Evolutionary conservation across 495 filamentous ascomycete species (phyloP), one percentile per base, ranked within the genome.

Genomic region (Beverwykella pulmonaria): DNA sequence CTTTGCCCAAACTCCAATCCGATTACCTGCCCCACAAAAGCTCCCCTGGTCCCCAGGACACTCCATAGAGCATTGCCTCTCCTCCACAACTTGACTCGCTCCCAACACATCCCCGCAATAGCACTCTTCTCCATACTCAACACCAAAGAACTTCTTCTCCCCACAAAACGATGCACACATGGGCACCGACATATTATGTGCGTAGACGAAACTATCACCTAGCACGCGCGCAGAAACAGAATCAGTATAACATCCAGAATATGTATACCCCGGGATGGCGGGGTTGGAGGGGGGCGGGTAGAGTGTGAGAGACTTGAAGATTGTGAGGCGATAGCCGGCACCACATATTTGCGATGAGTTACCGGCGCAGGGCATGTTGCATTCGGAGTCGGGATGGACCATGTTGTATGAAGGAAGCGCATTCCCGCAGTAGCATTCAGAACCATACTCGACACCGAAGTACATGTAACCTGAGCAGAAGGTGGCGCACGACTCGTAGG

Each of bases 301-400:
- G 1, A 55, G 0, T 0, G 41, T 63, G 20, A 10, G 52, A 36
- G 39, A 53, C n/a, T 71, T 54, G 60, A 67, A 71, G 9, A 68
- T 32, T 15, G 49, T 71, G 6, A 71, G 29, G 8, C 63, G 52
- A 32, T 54, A 34, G 9, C 26, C 52, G 1, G 61, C 72, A 36
- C 72, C 72, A 54, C 72, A 74, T 0, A 26, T 23, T 36, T 70
- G 20, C 22, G 19, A 17, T 9, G 39, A 29, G 57, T 80, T 72
- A 27, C 82, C 83, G 32, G 74, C 50, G 72, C 85, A 87, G 20
- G 76, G 68, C 72, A 82, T 80, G 71, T 72, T 82, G 71, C 84
- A 87, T 19, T 82, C 81, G 22, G 68, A 53, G 12, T 61, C 66
- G 2, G 36, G 39, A n/a, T 50, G 8, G 17, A 19, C 9, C 1